A percentile compares a stretch with the other conserved stretches of the same genome.
These are phyloP conservation scores for Tubosaeta sp. DNA, from an alignment of 768 basidiomycete genomes.

Conservation along the genomic window DNA sequence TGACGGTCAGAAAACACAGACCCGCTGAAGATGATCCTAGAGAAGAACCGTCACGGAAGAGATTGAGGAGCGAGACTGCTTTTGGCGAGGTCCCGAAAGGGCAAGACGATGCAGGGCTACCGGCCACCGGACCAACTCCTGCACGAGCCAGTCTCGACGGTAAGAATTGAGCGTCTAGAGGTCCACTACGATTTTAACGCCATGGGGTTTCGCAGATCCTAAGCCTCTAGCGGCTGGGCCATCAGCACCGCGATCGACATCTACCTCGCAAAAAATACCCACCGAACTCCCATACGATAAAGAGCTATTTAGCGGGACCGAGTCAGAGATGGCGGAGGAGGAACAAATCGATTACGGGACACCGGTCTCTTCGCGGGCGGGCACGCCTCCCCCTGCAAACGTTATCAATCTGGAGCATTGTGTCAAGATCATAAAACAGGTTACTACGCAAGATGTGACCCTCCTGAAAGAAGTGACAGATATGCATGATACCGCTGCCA, in stretches of 20 bases:
- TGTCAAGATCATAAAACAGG: conserved; percentile 25
- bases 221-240: not conserved
- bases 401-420: conserved; percentile 17
- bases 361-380: conserved; percentile 21
- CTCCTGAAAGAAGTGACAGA: conserved; percentile 8
- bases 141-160: not conserved
- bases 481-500: conserved; percentile 16
- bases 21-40: conserved; percentile 4
- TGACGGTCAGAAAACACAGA: conserved; percentile 2
- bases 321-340: conserved; percentile 23
- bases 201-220: not conserved
- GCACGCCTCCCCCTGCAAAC: conserved; percentile 17
- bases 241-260: not conserved
- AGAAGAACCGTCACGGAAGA: conserved; percentile 15
- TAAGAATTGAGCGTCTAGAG: not conserved
- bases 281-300: not conserved
- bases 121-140: not conserved
- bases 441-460: conserved; percentile 16
- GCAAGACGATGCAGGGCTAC: not conserved
- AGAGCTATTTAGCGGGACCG: conserved; percentile 16
- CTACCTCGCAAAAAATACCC: not conserved
- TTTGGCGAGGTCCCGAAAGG: not conserved
- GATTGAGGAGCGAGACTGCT: conserved; percentile 1
- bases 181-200: not conserved
- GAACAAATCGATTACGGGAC: conserved; percentile 17